phyloP scores from a whole-genome alignment of 768 basidiomycete genomes.

The Rhizopogon vesiculosus region DNA sequence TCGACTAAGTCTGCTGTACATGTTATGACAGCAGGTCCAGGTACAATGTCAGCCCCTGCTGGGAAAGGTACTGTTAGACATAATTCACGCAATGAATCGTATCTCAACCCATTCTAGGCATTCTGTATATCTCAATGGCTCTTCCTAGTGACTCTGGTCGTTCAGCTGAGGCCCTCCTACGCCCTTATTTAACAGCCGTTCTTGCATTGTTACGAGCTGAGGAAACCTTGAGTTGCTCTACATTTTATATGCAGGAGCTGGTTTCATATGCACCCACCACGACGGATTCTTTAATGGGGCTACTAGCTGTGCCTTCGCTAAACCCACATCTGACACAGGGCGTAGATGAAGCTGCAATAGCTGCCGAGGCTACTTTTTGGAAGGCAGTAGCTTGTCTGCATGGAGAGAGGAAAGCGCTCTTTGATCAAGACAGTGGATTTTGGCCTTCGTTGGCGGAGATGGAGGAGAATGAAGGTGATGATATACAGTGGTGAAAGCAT shows the following conservation, averaged over 20 bases:
- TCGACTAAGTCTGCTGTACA: conserved; percentile 51
- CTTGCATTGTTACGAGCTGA: conserved; percentile 24
- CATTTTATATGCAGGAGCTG: conserved; percentile 31
- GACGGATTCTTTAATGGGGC: conserved; percentile 6
- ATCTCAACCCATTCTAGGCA: conserved; percentile 34
- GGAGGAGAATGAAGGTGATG: not conserved
- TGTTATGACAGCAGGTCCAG: conserved; percentile 65
- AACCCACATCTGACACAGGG: conserved; percentile 41
- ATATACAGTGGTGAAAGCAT: not conserved
- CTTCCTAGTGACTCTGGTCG: conserved; percentile 18
- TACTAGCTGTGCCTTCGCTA: conserved; percentile 20
- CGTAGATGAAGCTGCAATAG: conserved; percentile 49
- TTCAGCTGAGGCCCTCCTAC: conserved; percentile 38
- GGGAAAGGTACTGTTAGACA: conserved; percentile 51
- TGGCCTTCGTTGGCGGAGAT: not conserved
- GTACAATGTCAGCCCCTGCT: conserved; percentile 66
- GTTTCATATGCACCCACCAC: not conserved
- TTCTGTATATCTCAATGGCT: conserved; percentile 56
- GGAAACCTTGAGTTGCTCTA: conserved; percentile 54
- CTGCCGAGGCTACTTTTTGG: conserved; percentile 60
- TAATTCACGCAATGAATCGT: conserved; percentile 19
- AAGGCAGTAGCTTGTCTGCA: conserved; percentile 31
- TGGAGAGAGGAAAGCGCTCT: not conserved
- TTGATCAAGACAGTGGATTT: not conserved
- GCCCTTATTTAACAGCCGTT: conserved; percentile 54